Conservation (phyloP, 805 yeast genomes). For the Starmerella floris region DNA sequence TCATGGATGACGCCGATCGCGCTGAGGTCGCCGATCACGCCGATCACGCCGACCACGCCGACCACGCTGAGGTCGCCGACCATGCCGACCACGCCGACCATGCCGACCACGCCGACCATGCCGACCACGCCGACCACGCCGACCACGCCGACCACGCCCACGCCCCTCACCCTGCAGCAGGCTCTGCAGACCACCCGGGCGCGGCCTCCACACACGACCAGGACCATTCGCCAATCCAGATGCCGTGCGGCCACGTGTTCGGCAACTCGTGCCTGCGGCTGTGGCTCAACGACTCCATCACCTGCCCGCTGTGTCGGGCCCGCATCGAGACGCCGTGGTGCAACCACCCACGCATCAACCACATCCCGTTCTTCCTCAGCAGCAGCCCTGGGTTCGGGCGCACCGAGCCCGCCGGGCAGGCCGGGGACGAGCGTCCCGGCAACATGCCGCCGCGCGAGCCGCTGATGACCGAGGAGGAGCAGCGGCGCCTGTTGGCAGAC, state of each 20-base stretch:
- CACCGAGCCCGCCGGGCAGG: neutral
- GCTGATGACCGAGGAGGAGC: neutral
- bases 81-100: neutral
- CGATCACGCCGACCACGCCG: neutral
- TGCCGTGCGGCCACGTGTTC: constrained; percentile 81
- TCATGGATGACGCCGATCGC: neutral
- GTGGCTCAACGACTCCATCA: constrained; percentile 63
- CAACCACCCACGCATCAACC: neutral
- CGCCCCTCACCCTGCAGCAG: too few relatives aligned
- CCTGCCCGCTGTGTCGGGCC: constrained; percentile 79
- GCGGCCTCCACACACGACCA: neutral
- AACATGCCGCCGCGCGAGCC: too few relatives aligned
- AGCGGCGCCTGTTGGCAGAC: neutral
- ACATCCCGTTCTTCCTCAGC: constrained; percentile 2
- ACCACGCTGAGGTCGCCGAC: neutral
- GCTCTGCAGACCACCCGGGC: neutral
- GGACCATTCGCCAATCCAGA: constrained; percentile 49
- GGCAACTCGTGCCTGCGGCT: constrained; percentile 73
- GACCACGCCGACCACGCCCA: neutral
- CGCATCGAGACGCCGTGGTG: constrained; percentile 31
- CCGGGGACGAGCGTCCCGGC: neutral
- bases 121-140: neutral
- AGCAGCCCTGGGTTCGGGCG: neutral
- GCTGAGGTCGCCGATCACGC: neutral
- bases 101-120: neutral